Evolutionary conservation across 2,329 filamentous ascomycete genomes (phyloP).

Genomic region (Magnaporthales sp.): DNA sequence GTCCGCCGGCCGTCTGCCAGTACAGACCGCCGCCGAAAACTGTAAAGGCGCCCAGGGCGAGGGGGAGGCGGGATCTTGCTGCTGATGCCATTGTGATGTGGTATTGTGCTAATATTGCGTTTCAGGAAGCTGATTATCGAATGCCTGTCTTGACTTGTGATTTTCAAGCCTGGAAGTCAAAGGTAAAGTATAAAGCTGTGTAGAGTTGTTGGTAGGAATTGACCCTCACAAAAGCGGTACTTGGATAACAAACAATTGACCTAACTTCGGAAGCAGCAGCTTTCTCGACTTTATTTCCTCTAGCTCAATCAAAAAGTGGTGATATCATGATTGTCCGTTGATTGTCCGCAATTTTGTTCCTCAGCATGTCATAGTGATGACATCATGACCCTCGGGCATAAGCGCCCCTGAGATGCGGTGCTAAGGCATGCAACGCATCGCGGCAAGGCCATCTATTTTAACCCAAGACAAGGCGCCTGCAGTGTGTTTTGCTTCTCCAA

Average conservation of each 20-base stretch:
- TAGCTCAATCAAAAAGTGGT: not conserved
- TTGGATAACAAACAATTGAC: not conserved
- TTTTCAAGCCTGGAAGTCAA: no score
- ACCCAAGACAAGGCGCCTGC: not conserved
- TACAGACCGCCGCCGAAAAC: conserved; percentile 2
- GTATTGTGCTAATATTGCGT: conserved; percentile 21
- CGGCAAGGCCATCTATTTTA: not conserved
- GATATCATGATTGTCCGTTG: not conserved
- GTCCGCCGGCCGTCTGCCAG: conserved; percentile 2
- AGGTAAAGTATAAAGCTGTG: no score
- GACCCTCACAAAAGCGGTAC: not conserved
- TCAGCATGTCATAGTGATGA: not conserved
- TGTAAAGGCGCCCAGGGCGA: conserved; percentile 10
- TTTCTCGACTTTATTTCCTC: not conserved
- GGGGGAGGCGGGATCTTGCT: conserved; percentile 11
- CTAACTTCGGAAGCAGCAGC: not conserved
- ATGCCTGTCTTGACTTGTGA: not conserved
- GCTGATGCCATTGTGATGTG: conserved; percentile 21
- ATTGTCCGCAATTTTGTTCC: not conserved
- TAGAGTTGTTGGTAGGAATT: no score
- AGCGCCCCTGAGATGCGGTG: not conserved
- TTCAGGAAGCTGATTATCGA: not conserved
- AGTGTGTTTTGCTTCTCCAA: not conserved
- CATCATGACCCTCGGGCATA: not conserved
- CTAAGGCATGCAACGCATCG: not conserved